Evolutionary conservation across 495 filamentous ascomycete genomes (phyloP).

Genomic region (Mytilinidion resinicola): DNA sequence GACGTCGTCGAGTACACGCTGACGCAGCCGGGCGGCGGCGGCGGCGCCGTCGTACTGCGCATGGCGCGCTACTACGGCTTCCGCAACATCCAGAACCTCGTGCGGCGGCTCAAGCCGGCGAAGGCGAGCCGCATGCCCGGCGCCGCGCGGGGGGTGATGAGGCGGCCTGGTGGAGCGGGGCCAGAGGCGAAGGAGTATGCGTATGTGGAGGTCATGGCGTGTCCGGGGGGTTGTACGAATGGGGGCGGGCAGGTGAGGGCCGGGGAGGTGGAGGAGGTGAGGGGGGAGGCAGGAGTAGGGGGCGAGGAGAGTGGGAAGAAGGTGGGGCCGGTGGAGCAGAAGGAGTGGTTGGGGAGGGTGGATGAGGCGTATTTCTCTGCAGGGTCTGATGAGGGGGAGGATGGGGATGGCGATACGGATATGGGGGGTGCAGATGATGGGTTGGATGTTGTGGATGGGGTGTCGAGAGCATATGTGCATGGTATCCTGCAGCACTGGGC

Average conservation of each 20-base stretch:
- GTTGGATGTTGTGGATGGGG: slow-evolving; percentile 47
- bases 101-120: slow-evolving; percentile 77
- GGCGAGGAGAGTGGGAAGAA: slow-evolving; percentile 33
- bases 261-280: slow-evolving; percentile 54
- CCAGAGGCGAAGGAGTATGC: slow-evolving; percentile 53
- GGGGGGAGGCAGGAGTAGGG: slow-evolving; percentile 30
- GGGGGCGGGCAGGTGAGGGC: slow-evolving; percentile 92
- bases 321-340: slow-evolving; percentile 66
- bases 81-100: slow-evolving; percentile 95
- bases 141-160: slow-evolving; percentile 45
- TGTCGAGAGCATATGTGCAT: slow-evolving; percentile 41
- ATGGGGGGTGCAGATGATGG: slow-evolving; percentile 4
- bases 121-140: slow-evolving; percentile 70
- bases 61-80: slow-evolving; percentile 93
- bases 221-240: slow-evolving; percentile 95
- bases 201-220: slow-evolving; percentile 98
- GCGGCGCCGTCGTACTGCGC: slow-evolving; percentile 52
- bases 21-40: slow-evolving; percentile 34
- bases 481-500: slow-evolving; percentile 68
- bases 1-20: slow-evolving; percentile 83
- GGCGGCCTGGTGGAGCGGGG: slow-evolving; percentile 36
- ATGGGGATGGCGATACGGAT: slow-evolving; percentile 26
- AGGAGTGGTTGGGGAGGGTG: slow-evolving; percentile 75
- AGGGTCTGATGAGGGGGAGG: slow-evolving; percentile 28
- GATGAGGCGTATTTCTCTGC: slow-evolving; percentile 94